Evolutionary conservation across 305 asterid species (phyloP).

Genomic region (Monarda citriodora): DNA sequence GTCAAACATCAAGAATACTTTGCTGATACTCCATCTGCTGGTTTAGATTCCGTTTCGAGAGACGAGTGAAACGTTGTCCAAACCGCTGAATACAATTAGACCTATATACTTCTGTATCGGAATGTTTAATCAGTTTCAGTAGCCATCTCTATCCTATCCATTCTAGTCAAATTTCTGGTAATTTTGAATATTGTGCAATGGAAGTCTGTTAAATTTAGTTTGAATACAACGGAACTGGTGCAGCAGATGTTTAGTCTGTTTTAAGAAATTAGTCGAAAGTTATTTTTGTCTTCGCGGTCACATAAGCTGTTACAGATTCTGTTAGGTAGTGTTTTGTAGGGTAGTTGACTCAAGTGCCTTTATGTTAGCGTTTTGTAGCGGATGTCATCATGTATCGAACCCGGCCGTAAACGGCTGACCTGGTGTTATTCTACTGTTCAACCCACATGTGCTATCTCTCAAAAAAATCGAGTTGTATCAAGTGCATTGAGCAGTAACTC

Average conservation of each 20-base stretch:
- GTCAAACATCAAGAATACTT: conserved; percentile 94
- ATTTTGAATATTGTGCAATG: conserved; percentile 9
- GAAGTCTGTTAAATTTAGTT: conserved; percentile 6
- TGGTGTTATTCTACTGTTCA: no score
- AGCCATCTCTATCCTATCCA: conserved; percentile 6
- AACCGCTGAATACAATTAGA: neutral
- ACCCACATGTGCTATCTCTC: no score
- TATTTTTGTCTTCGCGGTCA: neutral
- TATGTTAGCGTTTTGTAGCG: no score
- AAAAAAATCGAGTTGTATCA: no score
- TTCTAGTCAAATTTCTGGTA: conserved; percentile 14
- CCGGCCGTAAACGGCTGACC: no score
- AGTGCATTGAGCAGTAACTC: no score
- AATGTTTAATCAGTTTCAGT: conserved; percentile 11
- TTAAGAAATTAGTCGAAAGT: neutral
- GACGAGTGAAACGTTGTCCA: conserved; percentile 48
- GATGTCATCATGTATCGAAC: no score
- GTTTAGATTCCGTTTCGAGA: conserved; percentile 71
- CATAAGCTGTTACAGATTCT: neutral
- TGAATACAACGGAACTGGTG: neutral
- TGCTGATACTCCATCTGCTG: conserved; percentile 92
- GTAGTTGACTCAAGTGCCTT: no score
- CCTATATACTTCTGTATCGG: conserved; percentile 10
- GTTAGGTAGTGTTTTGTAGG: no score
- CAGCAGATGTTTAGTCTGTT: conserved; percentile 12